Evolutionary conservation across 352 stramenopile species (phyloP).

Genomic region (Peronospora belbahrii): DNA sequence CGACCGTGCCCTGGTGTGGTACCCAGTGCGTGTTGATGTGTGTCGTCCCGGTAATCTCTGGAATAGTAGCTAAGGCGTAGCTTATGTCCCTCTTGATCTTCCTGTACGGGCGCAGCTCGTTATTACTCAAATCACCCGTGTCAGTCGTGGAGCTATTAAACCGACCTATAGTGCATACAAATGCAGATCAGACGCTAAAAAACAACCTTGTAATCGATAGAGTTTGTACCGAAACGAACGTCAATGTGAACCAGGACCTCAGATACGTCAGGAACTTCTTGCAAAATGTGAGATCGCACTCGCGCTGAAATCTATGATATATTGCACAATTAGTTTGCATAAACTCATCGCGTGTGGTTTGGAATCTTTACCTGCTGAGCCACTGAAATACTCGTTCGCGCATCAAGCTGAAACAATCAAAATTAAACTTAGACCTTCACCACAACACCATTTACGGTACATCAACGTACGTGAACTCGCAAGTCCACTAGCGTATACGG

Average conservation of each 20-base stretch:
- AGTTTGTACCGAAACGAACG: conserved; percentile 46
- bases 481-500: conserved; percentile 83
- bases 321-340: background rate
- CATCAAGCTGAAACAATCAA: conserved; percentile 38
- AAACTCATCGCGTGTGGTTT: background rate
- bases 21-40: conserved; percentile 83
- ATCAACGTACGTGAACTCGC: conserved; percentile 62
- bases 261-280: conserved; percentile 66
- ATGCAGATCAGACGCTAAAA: background rate
- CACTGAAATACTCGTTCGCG: conserved; percentile 77
- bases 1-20: conserved; percentile 54
- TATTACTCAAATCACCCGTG: conserved; percentile 29
- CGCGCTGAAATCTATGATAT: conserved; percentile 45
- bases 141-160: conserved; percentile 14
- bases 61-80: conserved; percentile 48
- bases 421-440: background rate
- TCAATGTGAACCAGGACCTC: conserved; percentile 86
- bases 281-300: conserved; percentile 63
- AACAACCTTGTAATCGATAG: background rate
- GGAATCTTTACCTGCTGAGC: conserved; percentile 50
- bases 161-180: conserved; percentile 13
- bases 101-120: conserved; percentile 62
- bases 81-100: conserved; percentile 71
- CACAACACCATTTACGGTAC: background rate
- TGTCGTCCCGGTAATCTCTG: conserved; percentile 60